Conservation (phyloP, 1,139 yeast genomes). For the Hyphopichia khmerensis region DNA sequence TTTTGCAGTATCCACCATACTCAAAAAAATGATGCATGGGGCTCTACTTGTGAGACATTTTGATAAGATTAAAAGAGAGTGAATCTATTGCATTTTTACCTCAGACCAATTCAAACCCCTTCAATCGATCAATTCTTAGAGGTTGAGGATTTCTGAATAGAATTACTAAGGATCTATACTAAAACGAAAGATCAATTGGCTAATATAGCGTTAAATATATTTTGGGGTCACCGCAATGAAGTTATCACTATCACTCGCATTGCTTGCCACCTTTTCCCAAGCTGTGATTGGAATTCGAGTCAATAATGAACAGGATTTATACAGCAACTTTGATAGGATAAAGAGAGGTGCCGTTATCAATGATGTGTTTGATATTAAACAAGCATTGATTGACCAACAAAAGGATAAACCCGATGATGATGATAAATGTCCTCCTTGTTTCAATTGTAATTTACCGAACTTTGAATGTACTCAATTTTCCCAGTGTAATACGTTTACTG, state of each 20-base stretch:
- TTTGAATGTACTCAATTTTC: conserved; percentile 91
- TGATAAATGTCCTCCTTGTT: conserved; percentile 77
- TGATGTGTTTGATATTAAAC: conserved; percentile 25
- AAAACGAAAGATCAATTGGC: too few relatives aligned
- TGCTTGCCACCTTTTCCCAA: background rate
- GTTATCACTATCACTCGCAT: background rate
- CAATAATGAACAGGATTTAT: conserved; percentile 1
- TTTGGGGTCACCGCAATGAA: background rate
- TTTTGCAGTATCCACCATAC: background rate
- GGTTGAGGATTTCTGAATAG: too few relatives aligned
- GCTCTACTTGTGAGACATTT: background rate
- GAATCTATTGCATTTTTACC: background rate
- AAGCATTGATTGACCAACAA: conserved; percentile 6
- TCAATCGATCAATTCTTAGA: background rate
- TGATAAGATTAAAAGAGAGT: background rate
- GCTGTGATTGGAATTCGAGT: background rate
- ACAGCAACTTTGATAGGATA: conserved; percentile 23
- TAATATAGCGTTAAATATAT: background rate
- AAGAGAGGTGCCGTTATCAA: conserved; percentile 23
- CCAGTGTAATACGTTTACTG: conserved; percentile 79
- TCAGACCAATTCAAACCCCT: background rate
- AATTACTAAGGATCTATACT: too few relatives aligned
- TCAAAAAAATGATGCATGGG: background rate
- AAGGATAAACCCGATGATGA: conserved; percentile 14
- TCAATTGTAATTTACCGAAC: conserved; percentile 91